Evolutionary conservation across 805 yeast genomes (phyloP).

Genomic region (Hanseniaspora taiwanica): DNA sequence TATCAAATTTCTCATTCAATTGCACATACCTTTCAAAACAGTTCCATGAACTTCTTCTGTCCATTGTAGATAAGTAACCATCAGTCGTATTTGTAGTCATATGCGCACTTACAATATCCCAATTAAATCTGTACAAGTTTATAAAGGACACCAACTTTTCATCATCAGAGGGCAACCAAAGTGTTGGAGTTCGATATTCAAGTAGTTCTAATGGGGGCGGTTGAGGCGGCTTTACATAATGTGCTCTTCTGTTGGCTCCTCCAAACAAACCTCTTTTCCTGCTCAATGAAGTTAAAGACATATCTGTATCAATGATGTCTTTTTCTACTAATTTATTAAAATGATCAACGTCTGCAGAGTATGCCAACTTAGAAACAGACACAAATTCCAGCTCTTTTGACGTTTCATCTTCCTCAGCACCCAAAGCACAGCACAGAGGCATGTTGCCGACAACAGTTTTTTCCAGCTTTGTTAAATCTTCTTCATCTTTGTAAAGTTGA

Average conservation of each 20-base stretch:
- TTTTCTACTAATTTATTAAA: slow-evolving; percentile 45
- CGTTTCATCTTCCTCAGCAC: slow-evolving; percentile 12
- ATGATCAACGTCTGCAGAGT: slow-evolving; percentile 49
- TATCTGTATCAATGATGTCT: slow-evolving; percentile 32
- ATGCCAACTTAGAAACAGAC: slow-evolving; percentile 53
- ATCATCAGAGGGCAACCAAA: slow-evolving; percentile 95
- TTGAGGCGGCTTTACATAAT: slow-evolving; percentile 68
- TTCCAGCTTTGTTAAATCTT: slow-evolving; percentile 19
- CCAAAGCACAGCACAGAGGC: slow-evolving; percentile 22
- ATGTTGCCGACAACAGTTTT: slow-evolving; percentile 23
- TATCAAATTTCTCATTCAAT: slow-evolving; percentile 76
- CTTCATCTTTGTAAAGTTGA: slow-evolving; percentile 19
- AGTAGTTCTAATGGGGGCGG: slow-evolving; percentile 79
- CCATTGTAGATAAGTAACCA: slow-evolving; percentile 74
- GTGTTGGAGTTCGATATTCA: slow-evolving; percentile 78
- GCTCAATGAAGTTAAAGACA: slow-evolving; percentile 21
- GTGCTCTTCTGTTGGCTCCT: slow-evolving; percentile 28
- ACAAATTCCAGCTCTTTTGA: slow-evolving; percentile 24
- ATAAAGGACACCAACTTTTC: slow-evolving; percentile 64
- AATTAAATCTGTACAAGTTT: slow-evolving; percentile 77
- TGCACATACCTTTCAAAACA: slow-evolving; percentile 95
- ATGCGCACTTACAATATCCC: slow-evolving; percentile 84
- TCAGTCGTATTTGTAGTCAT: slow-evolving; percentile 52
- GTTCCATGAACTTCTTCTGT: slow-evolving; percentile 97
- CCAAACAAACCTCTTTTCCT: slow-evolving; percentile 32